A percentile compares a stretch with the other conserved stretches of the same genome.
Evolutionary conservation across 2,329 filamentous ascomycete genomes (phyloP).

Genomic region (Ophiostoma sp.): DNA sequence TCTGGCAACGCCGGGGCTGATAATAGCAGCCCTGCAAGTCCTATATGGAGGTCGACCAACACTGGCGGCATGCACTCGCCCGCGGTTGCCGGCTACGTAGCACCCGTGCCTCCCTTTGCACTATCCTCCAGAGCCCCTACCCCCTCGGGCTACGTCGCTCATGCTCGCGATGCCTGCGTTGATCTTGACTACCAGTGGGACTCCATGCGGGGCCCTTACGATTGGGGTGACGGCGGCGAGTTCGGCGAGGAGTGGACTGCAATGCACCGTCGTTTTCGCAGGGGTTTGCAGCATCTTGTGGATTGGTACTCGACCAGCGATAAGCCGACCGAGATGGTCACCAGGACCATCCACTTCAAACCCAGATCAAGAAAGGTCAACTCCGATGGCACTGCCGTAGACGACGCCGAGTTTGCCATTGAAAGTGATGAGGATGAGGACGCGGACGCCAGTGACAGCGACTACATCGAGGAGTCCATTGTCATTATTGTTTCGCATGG

Average conservation of each 20-base stretch:
- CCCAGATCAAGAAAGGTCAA: slow-evolving; percentile 20
- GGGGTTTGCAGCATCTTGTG: slow-evolving; percentile 70
- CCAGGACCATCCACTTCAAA: slow-evolving; percentile 36
- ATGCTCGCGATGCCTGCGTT: slow-evolving; percentile 80
- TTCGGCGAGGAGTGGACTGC: slow-evolving; percentile 91
- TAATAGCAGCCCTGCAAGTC: slow-evolving; percentile 21
- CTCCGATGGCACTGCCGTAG: slow-evolving; percentile 19
- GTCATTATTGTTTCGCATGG: slow-evolving; percentile 88
- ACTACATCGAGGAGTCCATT: slow-evolving; percentile 66
- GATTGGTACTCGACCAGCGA: slow-evolving; percentile 69
- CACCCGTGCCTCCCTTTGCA: slow-evolving; percentile 77
- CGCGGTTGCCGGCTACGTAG: slow-evolving; percentile 52
- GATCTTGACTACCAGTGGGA: slow-evolving; percentile 96
- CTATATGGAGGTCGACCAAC: background rate
- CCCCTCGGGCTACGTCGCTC: slow-evolving; percentile 79
- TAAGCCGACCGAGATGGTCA: slow-evolving; percentile 46
- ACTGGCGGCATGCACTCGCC: background rate
- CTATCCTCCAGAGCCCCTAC: slow-evolving; percentile 75
- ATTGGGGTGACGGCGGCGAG: slow-evolving; percentile 82
- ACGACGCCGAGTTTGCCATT: slow-evolving; percentile 33
- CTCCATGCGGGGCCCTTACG: slow-evolving; percentile 69
- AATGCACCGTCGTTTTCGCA: slow-evolving; percentile 88
- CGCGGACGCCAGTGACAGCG: slow-evolving; percentile 33
- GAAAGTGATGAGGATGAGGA: slow-evolving; percentile 21
- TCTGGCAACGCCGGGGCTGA: slow-evolving; percentile 22